Evolutionary conservation across 225 moss, liverwort and hornwort genomes (phyloP).

Genomic region (Neckera pumila): DNA sequence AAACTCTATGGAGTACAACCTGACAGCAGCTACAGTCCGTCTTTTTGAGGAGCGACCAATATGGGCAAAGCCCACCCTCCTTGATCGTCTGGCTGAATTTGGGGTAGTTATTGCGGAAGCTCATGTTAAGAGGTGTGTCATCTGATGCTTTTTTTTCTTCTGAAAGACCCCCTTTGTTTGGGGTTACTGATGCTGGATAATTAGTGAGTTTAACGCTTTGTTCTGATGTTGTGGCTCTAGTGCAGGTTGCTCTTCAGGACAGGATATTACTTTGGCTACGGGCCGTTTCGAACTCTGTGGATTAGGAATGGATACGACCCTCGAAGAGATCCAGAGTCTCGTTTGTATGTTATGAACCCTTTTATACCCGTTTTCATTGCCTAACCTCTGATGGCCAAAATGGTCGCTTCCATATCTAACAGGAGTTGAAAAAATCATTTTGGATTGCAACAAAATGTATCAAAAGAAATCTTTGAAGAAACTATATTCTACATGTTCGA

Average conservation of each 20-base stretch:
- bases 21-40: conserved; percentile 52
- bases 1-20: conserved; percentile 51
- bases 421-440: background rate
- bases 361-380: background rate
- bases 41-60: conserved; percentile 86
- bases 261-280: conserved; percentile 84
- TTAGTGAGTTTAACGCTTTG: background rate
- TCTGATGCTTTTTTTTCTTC: background rate
- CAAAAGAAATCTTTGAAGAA: background rate
- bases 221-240: background rate
- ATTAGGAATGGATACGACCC: conserved; percentile 97
- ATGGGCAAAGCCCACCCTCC: conserved; percentile 81
- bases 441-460: background rate
- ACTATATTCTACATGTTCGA: background rate
- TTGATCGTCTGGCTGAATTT: conserved; percentile 59
- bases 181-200: background rate
- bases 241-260: conserved; percentile 79
- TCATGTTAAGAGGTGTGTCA: conserved; percentile 52
- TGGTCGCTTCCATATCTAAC: background rate
- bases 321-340: conserved; percentile 79
- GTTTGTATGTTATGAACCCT: conserved; percentile 35
- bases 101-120: conserved; percentile 51
- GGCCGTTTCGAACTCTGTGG: conserved; percentile 91
- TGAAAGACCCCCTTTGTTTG: background rate
- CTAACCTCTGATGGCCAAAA: background rate